A percentile compares a stretch with the other conserved stretches of the same genome.
Conservation (phyloP, 495 filamentous ascomycete species). For the Aspergillus cristatus region DNA sequence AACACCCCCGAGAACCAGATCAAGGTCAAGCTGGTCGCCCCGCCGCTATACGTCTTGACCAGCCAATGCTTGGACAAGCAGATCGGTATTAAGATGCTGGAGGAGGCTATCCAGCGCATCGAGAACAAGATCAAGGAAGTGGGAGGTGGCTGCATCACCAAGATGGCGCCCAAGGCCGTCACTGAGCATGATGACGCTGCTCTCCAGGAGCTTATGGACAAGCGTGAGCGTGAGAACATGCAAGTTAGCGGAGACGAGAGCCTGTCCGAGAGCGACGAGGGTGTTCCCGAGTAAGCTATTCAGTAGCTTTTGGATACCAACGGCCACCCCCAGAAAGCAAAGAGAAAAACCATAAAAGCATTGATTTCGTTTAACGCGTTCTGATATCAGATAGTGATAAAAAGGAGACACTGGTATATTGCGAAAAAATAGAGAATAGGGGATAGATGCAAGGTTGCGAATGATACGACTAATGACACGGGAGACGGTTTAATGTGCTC, state of each 20-base stretch:
- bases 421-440: constrained; percentile 23
- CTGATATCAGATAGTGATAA: not conserved
- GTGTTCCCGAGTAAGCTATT: constrained; percentile 36
- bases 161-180: constrained; percentile 98
- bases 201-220: constrained; percentile 96
- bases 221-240: constrained; percentile 94
- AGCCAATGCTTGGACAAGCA: constrained; percentile 91
- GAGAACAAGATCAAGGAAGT: constrained; percentile 60
- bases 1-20: constrained; percentile 87
- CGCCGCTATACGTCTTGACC: constrained; percentile 88
- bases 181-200: constrained; percentile 97
- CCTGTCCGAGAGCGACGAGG: constrained; percentile 85
- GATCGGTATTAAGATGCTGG: constrained; percentile 69
- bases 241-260: constrained; percentile 96
- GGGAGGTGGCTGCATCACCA: constrained; percentile 72
- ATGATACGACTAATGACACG: constrained; percentile 33
- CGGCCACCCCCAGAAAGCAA: constrained; percentile 1
- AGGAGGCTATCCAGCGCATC: constrained; percentile 82
- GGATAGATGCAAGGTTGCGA: constrained; percentile 15
- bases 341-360: constrained; percentile 3
- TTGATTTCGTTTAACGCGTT: not conserved
- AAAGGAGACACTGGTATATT: not conserved
- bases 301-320: constrained; percentile 8
- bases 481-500: constrained; percentile 28
- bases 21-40: constrained; percentile 93